Base-by-base conservation (phyloP, 345 rosid genomes). In the Turnera subulata region DNA sequence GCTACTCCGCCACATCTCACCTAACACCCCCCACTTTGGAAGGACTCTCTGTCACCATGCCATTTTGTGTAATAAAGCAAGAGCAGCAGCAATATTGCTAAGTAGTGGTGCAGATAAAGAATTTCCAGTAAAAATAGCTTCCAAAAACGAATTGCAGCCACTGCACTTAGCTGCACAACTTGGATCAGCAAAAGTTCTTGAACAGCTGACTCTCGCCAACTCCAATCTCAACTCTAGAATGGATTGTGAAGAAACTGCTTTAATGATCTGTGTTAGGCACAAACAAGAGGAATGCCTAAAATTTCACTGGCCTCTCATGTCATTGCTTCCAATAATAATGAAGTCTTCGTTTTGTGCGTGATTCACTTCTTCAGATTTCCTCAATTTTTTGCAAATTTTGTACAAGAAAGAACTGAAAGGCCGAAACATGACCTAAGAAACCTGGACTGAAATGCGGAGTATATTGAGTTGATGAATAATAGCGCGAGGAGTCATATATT, bases 21-120 rank as follows among this genome's bases (percentile, higher is more conserved):
- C 78, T 12, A 66, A 78, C 64, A 57, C 62, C 37, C 74, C 70
- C 68, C 88, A 87, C 69, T 64, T 58, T 21, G 95, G 97, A 37
- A 82, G 96, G 74, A 85, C 88, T 56, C 86, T 93, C 64, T 84
- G 89, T 51, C 99, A 93, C 64, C 96, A 89, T 66, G 95, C 95
- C 37, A 76, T 93, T 67, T 88, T 89, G 59, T 89, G 97, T 48
- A 76, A 85, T 53, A 87, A 75, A 67, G 62, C 77, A 20, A 84
- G 74, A 65, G 96, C 90, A 20, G 87, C 81, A 15, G 73, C 63
- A 16, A 80, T 80, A 43, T 94, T 93, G 39, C 70, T 87, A 39
- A 69, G 63, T 33, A 69, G 69, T 26, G 95, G 97, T 0, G 87
- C 84, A 5, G 58, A 81, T 66, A 73, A 60, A 43, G 94, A 83